Evolutionary conservation across 768 basidiomycete genomes (phyloP), one percentile per base, ranked within the genome.

Genomic region (Trametes meyenii): DNA sequence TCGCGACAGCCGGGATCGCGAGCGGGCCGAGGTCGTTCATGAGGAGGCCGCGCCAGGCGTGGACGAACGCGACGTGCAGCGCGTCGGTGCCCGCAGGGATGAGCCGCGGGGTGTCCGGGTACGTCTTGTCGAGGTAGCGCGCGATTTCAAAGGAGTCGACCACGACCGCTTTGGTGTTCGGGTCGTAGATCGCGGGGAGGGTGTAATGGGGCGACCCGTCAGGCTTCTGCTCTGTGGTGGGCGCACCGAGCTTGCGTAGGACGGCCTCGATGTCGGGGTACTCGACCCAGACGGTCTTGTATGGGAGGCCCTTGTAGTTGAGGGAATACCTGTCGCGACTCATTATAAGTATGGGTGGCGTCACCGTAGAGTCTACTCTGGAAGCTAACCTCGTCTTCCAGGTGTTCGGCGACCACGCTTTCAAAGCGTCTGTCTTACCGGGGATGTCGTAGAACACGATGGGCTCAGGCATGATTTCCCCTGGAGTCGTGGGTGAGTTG

Each of bases 241-340:
- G 54, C 2, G 78, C 75, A 0, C 77, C 76, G 23, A 78, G 58
- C 53, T 76, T 70, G 56, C 73, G 73, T 68, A 71, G 69, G 44
- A 71, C 66, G 0, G 53, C 26, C 51, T 71, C 76, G 54, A 87
- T 79, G 54, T 85, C 81, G 1, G 80, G 80, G 60, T 77, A 81
- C 56, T 85, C 83, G 55, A 85, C 67, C 79, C 80, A 82, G 48
- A 78, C 75, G 2, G 83, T 84, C 64, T 73, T 77, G 71, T 80
- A 80, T 1, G 77, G 67, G 23, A 79, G 50, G 29, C 69, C 69
- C 64, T 82, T 81, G 68, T 73, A 71, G 61, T 79, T 78, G 48
- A 79, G 66, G 10, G 74, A 75, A 53, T 50, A 64, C 19, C 68
- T 71, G 54, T 2, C 13, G 17, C 17, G 12, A 11, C 5, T 17